Evolutionary conservation across 106 monocot genomes (phyloP).

Genomic region (Cymbidium sinense): DNA sequence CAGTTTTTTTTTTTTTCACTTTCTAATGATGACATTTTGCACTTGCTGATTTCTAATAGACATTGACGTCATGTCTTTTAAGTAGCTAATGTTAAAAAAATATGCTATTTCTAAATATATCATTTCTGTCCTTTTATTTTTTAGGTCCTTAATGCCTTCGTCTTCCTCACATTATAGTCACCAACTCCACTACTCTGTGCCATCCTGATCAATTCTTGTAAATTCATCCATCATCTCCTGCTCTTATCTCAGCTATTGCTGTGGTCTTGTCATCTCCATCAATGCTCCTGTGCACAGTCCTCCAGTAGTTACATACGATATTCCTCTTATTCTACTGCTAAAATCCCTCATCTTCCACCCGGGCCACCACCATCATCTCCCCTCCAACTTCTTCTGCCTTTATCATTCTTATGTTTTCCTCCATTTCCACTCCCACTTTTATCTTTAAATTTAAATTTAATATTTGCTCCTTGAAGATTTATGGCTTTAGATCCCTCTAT

Average conservation of each 20-base stretch:
- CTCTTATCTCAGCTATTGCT: neutral
- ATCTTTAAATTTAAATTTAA: too few species aligned
- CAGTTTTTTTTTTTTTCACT: neutral
- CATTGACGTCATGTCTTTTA: neutral
- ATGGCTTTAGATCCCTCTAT: too few species aligned
- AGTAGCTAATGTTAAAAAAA: neutral
- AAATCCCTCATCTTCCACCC: neutral
- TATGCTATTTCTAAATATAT: neutral
- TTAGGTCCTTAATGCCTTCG: too few species aligned
- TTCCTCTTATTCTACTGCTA: neutral
- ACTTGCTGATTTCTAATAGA: too few species aligned
- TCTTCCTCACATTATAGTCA: too few species aligned
- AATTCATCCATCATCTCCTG: neutral
- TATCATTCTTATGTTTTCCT: neutral
- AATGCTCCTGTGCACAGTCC: neutral
- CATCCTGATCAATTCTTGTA: too few species aligned
- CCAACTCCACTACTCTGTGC: too few species aligned
- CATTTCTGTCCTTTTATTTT: neutral
- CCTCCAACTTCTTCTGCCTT: neutral
- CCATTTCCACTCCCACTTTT: too few species aligned
- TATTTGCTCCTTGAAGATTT: too few species aligned
- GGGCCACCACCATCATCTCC: neutral
- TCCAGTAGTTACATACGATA: too few species aligned
- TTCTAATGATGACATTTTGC: neutral
- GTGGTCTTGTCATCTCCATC: neutral